A percentile compares a stretch with the other conserved stretches of the same genome.
Evolutionary conservation across 1,284 basidiomycete genomes (phyloP).

Genomic region (Schizophyllum amplum): DNA sequence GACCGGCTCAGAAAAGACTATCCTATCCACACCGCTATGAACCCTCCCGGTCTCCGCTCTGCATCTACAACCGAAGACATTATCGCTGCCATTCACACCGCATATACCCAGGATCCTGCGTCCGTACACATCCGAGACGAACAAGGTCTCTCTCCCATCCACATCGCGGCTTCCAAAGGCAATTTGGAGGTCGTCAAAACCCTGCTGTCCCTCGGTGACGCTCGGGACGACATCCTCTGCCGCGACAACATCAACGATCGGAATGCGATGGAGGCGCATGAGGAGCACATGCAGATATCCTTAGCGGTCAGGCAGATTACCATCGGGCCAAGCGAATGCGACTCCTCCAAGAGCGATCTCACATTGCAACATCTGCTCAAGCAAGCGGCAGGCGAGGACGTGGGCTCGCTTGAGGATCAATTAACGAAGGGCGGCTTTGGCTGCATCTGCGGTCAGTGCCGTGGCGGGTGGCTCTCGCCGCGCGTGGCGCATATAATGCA

Average conservation of each 20-base stretch:
- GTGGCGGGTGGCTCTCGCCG: constrained; percentile 15
- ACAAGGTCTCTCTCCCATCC: constrained; percentile 14
- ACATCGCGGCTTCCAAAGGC: constrained; percentile 5
- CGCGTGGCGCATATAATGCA: constrained; percentile 12
- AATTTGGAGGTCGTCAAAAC: constrained; percentile 10
- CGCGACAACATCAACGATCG: neutral
- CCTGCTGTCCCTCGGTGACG: constrained; percentile 12
- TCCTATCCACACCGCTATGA: constrained; percentile 14
- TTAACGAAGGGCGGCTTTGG: constrained; percentile 9
- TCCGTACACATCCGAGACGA: constrained; percentile 13
- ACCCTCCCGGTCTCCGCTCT: constrained; percentile 4
- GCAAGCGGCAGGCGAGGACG: no score
- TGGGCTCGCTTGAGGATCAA: no score
- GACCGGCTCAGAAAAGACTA: neutral
- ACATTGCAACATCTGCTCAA: no score
- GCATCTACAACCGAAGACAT: no score
- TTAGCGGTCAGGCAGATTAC: no score
- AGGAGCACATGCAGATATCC: no score
- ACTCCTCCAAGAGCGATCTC: no score
- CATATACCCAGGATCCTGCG: constrained; percentile 3
- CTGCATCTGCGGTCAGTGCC: constrained; percentile 16
- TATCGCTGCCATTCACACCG: no score
- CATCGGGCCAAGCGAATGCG: no score
- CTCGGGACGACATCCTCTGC: constrained; percentile 11
- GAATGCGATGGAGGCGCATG: no score